These are phyloP conservation scores for Lachancea dasiensis DNA, from an alignment of 805 yeast species.

Conservation along the genomic window DNA sequence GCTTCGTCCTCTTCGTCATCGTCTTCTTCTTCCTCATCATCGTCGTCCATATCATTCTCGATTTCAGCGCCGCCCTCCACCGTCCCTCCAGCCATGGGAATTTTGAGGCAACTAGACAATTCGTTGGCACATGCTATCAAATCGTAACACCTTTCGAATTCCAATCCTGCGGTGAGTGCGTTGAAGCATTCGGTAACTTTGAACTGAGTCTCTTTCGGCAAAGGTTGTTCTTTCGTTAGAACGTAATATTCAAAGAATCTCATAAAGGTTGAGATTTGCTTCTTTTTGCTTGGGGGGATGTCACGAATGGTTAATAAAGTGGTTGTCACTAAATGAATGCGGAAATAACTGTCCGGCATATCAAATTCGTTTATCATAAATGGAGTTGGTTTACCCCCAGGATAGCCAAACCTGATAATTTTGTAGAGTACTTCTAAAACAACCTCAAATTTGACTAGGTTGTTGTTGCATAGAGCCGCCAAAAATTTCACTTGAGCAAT, in stretches of 20 bases:
- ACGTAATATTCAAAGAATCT: slow-evolving; percentile 67
- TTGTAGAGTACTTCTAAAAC: slow-evolving; percentile 49
- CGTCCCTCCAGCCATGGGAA: too few relatives aligned
- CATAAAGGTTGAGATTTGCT: slow-evolving; percentile 38
- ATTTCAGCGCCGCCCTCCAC: too few relatives aligned
- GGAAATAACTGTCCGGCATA: slow-evolving; percentile 60
- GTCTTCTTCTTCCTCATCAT: slow-evolving; percentile 24
- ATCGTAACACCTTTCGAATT: slow-evolving; percentile 33
- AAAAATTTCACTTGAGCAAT: slow-evolving; percentile 57
- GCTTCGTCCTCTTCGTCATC: slow-evolving; percentile 32
- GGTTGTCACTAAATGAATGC: slow-evolving; percentile 51
- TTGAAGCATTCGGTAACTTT: slow-evolving; percentile 42
- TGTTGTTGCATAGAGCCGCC: slow-evolving; percentile 47
- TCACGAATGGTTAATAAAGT: slow-evolving; percentile 35
- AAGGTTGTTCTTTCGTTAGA: slow-evolving; percentile 51
- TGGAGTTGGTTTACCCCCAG: slow-evolving; percentile 49
- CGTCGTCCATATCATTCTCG: slow-evolving; percentile 16
- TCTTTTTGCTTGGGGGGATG: slow-evolving; percentile 14
- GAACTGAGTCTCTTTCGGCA: slow-evolving; percentile 59
- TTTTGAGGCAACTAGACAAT: slow-evolving; percentile 23
- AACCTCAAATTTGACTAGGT: slow-evolving; percentile 41
- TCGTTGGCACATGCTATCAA: slow-evolving; percentile 40
- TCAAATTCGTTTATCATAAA: slow-evolving; percentile 44
- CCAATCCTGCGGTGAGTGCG: slow-evolving; percentile 21
- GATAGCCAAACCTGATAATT: slow-evolving; percentile 61